Evolutionary conservation across 2,329 filamentous ascomycete genomes (phyloP), one percentile per base, ranked within the genome.

Genomic region (Penicillium sp.): DNA sequence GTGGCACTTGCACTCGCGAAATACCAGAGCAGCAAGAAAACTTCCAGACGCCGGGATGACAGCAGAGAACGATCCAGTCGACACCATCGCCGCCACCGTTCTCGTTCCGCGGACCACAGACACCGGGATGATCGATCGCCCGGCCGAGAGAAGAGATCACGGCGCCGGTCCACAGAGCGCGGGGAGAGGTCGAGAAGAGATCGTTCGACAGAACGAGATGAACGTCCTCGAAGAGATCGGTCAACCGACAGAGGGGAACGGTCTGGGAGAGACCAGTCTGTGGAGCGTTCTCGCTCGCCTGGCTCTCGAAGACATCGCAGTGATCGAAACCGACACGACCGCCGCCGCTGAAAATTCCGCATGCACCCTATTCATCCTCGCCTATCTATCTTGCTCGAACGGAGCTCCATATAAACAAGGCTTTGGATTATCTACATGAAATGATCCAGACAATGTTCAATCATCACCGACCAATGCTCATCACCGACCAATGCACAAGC

Each of bases 1-100:
- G 85, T 96, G 13, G 87, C 89, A 55, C 84, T 85, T 59, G 93
- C 91, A 3, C 76, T 90, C 66, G 81, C 82, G 63, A 83, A 77
- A 66, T 72, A 83, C 53, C 81, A 82, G 47, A 83, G 76, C 70
- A 79, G 81, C 58, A 83, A 79, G 67, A 82, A 65, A 54, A 68
- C 71, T 3, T 71, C 71, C 22, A 66, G 69, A 14, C 67, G 68
- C 49, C 70, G 72, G 36, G 69, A 70, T 36, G 66, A 70, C 19
- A 73, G 70, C 51, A 70, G 71, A 50, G 73, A 84, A 65, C 61
- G 74, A 55, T 72, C 73, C 16, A 75, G 75, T 62, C 77, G 76
- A 37, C 79, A 81, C 65, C 75, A 75, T 58, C 70, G 70, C 18
- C 75, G 80, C 57, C 78, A 80, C 59, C 81, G 82, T 47, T 73